Conservation (phyloP, 2,329 filamentous ascomycete species). For the Verticillium klebahnii region DNA sequence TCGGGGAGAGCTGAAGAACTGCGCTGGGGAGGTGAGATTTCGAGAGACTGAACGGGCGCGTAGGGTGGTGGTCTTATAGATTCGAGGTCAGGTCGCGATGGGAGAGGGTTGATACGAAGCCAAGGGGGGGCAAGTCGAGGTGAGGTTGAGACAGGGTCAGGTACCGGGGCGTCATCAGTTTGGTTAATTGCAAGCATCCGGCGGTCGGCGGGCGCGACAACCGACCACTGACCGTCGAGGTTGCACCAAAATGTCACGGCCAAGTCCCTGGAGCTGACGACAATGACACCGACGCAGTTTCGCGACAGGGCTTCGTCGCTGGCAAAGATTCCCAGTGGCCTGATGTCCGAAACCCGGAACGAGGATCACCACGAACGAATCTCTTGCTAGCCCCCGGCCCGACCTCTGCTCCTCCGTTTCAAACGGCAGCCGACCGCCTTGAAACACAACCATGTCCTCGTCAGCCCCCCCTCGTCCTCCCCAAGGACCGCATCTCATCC, state of each 20-base stretch:
- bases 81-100: not conserved
- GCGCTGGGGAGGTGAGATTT: conserved; percentile 8
- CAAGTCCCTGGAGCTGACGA: not conserved
- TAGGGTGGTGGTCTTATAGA: conserved; percentile 10
- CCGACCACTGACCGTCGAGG: not conserved
- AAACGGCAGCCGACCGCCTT: not conserved
- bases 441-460: not conserved
- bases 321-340: conserved; percentile 7
- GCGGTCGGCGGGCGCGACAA: not conserved
- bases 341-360: conserved; percentile 14
- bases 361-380: conserved; percentile 4
- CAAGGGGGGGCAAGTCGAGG: conserved; percentile 2
- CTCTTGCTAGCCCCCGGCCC: not conserved
- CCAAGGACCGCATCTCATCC: conserved; percentile 37
- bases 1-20: conserved; percentile 11
- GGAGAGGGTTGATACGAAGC: not conserved
- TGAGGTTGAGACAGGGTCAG: conserved; percentile 14
- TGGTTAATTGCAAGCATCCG: not conserved
- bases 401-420: not conserved
- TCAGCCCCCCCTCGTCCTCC: conserved; percentile 3
- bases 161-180: not conserved
- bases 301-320: not conserved
- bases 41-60: not conserved
- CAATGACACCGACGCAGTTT: conserved; percentile 2
- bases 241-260: not conserved